Evolutionary conservation across 2,329 filamentous ascomycete genomes (phyloP).

Genomic region (Graphilbum sp.): DNA sequence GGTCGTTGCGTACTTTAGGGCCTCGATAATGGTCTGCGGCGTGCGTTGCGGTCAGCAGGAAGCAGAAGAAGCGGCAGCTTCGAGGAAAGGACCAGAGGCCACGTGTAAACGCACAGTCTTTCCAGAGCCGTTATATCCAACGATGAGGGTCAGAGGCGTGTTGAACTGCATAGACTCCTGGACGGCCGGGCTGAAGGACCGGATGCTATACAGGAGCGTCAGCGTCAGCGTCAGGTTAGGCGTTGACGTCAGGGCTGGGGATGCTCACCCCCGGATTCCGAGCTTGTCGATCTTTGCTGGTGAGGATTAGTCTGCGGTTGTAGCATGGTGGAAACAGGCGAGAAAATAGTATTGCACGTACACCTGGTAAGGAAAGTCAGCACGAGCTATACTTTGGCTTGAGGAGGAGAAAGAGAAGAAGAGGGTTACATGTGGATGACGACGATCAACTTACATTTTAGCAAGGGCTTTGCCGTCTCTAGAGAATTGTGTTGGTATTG

Average conservation of each 20-base stretch:
- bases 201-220: constrained; percentile 21
- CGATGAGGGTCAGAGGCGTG: constrained; percentile 84
- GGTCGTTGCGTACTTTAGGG: constrained; percentile 93
- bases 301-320: no score
- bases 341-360: no score
- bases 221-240: background rate
- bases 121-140: constrained; percentile 91
- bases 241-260: no score
- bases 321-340: no score
- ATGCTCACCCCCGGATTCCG: constrained; percentile 10
- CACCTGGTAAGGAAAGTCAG: no score
- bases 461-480: no score
- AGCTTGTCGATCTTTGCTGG: constrained; percentile 13
- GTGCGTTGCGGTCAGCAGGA: no score
- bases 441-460: no score
- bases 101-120: constrained; percentile 46
- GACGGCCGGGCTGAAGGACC: constrained; percentile 65
- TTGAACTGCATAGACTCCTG: constrained; percentile 74
- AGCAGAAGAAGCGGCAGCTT: background rate
- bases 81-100: background rate
- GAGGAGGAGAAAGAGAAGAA: no score
- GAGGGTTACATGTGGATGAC: no score
- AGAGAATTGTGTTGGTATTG: no score
- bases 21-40: constrained; percentile 86
- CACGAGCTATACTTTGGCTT: no score